phyloP scores from a whole-genome alignment of 108 stramenopile species.

The Epithemia pelagica region DNA sequence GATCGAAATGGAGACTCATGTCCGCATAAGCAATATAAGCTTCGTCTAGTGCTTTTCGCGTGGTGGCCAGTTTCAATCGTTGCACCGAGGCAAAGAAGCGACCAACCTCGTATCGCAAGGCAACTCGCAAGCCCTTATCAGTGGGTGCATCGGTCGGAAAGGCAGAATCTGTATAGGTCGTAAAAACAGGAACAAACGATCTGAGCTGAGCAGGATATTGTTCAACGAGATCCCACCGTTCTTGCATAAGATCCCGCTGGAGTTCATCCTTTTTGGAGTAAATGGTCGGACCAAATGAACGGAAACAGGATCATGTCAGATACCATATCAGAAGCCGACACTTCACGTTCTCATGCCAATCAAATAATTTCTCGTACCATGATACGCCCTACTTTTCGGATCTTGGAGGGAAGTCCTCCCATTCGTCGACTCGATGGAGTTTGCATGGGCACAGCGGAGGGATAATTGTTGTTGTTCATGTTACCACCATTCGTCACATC shows the following conservation, averaged over 20 bases:
- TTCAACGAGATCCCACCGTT: constrained; percentile 76
- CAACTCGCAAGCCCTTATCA: constrained; percentile 72
- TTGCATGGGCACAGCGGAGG: not conserved
- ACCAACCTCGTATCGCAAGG: constrained; percentile 79
- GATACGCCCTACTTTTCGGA: constrained; percentile 20
- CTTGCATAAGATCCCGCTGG: constrained; percentile 85
- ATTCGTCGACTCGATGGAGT: constrained; percentile 13
- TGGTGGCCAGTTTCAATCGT: constrained; percentile 52
- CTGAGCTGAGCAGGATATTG: constrained; percentile 66
- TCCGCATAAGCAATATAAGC: constrained; percentile 78
- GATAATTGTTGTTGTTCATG: not conserved
- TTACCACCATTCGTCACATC: not conserved
- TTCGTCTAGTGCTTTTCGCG: constrained; percentile 50
- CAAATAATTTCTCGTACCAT: constrained; percentile 22
- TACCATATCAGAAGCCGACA: not conserved
- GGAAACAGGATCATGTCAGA: not conserved
- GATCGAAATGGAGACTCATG: constrained; percentile 80
- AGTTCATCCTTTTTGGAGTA: constrained; percentile 63
- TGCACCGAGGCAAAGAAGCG: constrained; percentile 76
- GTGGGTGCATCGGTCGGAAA: constrained; percentile 74
- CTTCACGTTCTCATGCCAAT: not conserved
- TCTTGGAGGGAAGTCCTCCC: constrained; percentile 28
- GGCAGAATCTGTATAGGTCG: constrained; percentile 76
- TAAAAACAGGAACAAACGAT: constrained; percentile 78
- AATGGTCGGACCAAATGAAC: constrained; percentile 2